phyloP scores from a whole-genome alignment of 805 yeast species.

The Cyberlindnera nakhonratchasimensis region DNA sequence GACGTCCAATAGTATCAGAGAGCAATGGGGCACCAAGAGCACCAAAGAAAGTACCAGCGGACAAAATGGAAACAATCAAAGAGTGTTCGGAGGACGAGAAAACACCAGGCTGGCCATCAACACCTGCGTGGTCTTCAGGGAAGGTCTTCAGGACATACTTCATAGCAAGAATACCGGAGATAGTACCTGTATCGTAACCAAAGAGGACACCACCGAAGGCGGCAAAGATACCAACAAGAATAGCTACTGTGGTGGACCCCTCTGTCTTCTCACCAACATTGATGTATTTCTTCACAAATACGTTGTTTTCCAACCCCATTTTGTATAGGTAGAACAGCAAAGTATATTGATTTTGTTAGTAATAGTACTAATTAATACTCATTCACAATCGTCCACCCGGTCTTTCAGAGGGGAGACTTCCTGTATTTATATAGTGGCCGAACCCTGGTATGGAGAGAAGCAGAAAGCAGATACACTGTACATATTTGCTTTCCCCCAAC shows the following conservation, averaged over 20 bases:
- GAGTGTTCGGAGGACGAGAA: conserved; percentile 50
- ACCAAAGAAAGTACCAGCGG: conserved; percentile 70
- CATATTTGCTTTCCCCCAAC: too few species aligned
- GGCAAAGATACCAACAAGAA: conserved; percentile 55
- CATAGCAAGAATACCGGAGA: conserved; percentile 67
- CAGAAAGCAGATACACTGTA: too few species aligned
- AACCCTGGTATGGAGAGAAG: too few species aligned
- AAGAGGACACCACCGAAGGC: conserved; percentile 66
- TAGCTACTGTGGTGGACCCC: conserved; percentile 46
- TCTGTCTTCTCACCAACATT: conserved; percentile 46
- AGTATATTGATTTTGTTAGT: too few species aligned
- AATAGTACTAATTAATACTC: too few species aligned
- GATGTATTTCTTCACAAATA: conserved; percentile 38
- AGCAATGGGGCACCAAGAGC: conserved; percentile 59
- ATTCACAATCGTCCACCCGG: too few species aligned
- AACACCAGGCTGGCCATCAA: conserved; percentile 33
- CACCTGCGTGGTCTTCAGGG: conserved; percentile 34
- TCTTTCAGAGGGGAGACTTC: not conserved
- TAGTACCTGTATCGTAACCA: conserved; percentile 69
- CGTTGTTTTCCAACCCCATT: conserved; percentile 22
- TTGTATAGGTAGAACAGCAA: not conserved
- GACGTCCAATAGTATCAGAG: conserved; percentile 54
- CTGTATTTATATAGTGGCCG: not conserved
- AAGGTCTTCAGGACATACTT: conserved; percentile 44
- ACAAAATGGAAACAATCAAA: conserved; percentile 67